Conservation (phyloP, 257 asterid species). For the Striga asiatica region DNA sequence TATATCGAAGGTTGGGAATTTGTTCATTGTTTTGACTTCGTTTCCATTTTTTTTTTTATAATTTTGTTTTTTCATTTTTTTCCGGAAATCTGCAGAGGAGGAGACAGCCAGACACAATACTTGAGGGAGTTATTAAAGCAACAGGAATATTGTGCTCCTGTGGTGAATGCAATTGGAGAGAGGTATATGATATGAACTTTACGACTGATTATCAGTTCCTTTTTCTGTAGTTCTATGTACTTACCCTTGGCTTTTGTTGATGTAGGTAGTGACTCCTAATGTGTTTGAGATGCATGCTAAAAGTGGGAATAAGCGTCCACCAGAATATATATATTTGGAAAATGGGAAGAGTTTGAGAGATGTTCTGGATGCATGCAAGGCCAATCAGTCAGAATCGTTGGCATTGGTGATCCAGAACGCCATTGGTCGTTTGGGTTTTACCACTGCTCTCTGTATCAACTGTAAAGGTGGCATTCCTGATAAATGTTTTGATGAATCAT, state of each 20-base stretch:
- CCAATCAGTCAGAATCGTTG: slow-evolving; percentile 34
- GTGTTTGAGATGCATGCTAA: slow-evolving; percentile 74
- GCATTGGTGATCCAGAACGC: slow-evolving; percentile 42
- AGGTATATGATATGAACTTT: slow-evolving; percentile 27
- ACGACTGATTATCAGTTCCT: not conserved
- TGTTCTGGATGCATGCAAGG: slow-evolving; percentile 58
- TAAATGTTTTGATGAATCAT: not conserved
- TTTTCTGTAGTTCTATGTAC: not conserved
- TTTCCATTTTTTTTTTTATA: not conserved
- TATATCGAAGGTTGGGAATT: slow-evolving; percentile 46
- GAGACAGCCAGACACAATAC: slow-evolving; percentile 36
- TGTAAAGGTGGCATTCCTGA: slow-evolving; percentile 47
- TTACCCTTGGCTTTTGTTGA: slow-evolving; percentile 18
- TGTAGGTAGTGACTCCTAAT: slow-evolving; percentile 66
- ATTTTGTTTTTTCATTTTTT: slow-evolving; percentile 11
- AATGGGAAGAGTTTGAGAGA: slow-evolving; percentile 67
- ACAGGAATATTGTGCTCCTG: slow-evolving; percentile 72
- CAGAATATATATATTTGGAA: slow-evolving; percentile 63
- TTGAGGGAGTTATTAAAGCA: slow-evolving; percentile 55
- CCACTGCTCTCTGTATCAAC: slow-evolving; percentile 30
- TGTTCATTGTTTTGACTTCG: not conserved
- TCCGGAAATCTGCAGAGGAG: slow-evolving; percentile 30
- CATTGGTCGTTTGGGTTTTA: slow-evolving; percentile 32
- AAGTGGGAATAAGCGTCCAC: slow-evolving; percentile 66
- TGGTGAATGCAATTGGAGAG: slow-evolving; percentile 45